Percentiles rank a stretch among this genome's conserved stretches.
These are phyloP conservation scores for Myxozyma udenii DNA, from an alignment of 805 yeast species.

Conservation along the genomic window DNA sequence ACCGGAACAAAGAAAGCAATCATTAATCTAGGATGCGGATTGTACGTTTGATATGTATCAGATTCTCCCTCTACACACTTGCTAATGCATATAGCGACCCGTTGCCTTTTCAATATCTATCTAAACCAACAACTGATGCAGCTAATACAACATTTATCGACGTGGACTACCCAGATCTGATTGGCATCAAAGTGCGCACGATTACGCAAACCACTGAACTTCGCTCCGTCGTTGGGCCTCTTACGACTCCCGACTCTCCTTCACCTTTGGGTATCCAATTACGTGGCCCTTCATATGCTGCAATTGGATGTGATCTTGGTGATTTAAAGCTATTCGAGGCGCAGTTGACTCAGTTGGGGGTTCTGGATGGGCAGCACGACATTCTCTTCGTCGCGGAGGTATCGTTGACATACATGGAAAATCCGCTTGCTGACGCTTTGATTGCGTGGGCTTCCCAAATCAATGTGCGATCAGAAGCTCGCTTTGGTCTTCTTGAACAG, in stretches of 20 bases:
- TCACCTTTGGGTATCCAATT: constrained; percentile 23
- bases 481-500: constrained; percentile 68
- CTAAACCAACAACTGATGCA: constrained; percentile 33
- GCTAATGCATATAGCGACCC: constrained; percentile 45
- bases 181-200: constrained; percentile 53
- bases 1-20: constrained; percentile 41
- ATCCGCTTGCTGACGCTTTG: constrained; percentile 60
- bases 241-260: background rate
- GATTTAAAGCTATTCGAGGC: constrained; percentile 40
- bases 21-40: constrained; percentile 78
- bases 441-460: constrained; percentile 47
- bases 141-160: constrained; percentile 56
- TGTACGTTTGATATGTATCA: constrained; percentile 39
- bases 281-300: constrained; percentile 49
- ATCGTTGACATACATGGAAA: constrained; percentile 75
- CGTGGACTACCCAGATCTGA: constrained; percentile 71
- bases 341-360: constrained; percentile 28
- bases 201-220: constrained; percentile 52
- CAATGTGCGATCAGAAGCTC: constrained; percentile 43
- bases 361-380: constrained; percentile 19
- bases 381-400: constrained; percentile 73
- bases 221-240: constrained; percentile 9
- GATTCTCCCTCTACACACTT: constrained; percentile 40
- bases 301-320: constrained; percentile 67
- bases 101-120: constrained; percentile 52